Conservation (phyloP, 2,329 filamentous ascomycete genomes). For the Hymenoscyphus scutula region DNA sequence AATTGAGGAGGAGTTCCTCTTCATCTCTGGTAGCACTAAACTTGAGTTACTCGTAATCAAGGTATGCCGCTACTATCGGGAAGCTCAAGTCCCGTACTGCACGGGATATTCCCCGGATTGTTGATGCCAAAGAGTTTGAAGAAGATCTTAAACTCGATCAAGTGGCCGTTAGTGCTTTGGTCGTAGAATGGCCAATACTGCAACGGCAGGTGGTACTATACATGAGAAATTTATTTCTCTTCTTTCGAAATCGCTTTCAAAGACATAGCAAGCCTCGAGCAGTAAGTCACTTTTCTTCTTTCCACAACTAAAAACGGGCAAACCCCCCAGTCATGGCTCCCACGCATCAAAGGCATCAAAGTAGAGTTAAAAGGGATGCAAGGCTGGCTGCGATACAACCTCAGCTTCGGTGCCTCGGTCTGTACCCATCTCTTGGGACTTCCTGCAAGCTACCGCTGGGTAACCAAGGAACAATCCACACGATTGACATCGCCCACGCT, state of each 20-base stretch:
- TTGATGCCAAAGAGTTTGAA: background rate
- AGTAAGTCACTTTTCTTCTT: background rate
- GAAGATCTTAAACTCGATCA: background rate
- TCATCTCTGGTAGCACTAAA: slow-evolving; percentile 1
- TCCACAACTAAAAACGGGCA: background rate
- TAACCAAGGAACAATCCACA: slow-evolving; percentile 4
- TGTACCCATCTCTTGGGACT: slow-evolving; percentile 2
- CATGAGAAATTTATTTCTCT: background rate
- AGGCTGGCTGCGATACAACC: slow-evolving; percentile 1
- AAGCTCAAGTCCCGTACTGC: background rate
- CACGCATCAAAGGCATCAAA: background rate
- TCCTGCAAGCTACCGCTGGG: slow-evolving; percentile 6
- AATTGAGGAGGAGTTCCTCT: background rate
- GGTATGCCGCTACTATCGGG: background rate
- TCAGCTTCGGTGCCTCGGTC: background rate
- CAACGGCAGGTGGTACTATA: background rate
- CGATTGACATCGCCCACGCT: slow-evolving; percentile 5
- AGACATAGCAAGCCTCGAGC: background rate
- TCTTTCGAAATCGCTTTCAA: background rate
- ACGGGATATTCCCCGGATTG: background rate
- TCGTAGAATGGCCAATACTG: background rate
- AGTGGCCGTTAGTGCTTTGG: background rate
- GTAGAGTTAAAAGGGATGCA: background rate
- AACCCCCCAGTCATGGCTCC: background rate
- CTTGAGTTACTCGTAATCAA: background rate